Evolutionary conservation across 208 protist genomes (phyloP), one percentile per base, ranked within the genome.

Genomic region (Porcisia deanei): DNA sequence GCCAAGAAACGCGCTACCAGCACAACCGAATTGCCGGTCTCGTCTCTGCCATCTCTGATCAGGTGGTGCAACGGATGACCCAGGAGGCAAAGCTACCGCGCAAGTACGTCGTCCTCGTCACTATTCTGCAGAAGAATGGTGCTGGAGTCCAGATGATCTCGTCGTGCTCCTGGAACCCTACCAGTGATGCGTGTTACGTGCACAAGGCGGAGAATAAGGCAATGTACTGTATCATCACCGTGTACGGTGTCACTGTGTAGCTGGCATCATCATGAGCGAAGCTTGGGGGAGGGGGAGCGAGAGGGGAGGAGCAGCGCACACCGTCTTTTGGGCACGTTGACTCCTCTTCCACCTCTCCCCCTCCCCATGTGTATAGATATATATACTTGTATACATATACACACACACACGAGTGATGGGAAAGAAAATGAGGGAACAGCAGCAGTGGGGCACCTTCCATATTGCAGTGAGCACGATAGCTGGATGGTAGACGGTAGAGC

Each of bases 91-190:
- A 90, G 64, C 89, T 97, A 64, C 94, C 95, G 8, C 91, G 93
- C 72, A 98, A 98, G 82, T 98, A 98, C 76, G 85, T 98, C 45
- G 91, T 83, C 3, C 87, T 94, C 45, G 89, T 88, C 45, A 85
- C 91, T 14, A 89, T 98, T 41, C 73, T 97, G 73, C 92, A 98
- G 74, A 97, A 96, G 43, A 97, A 87, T 66, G 95, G 95, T 12
- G 91, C 94, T 1, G 97, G 97, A 7, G 75, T 97, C 65, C 83
- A 95, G 73, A 85, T 84, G n/a, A 77, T 93, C 43, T 93, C 91
- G 18, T 89, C 89, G 12, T 96, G 91, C 82, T 95, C 86, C 37
- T 98, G 97, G 95, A 96, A 98, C 79, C 82, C 90, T 18, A 73
- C 78, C 9, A 96, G 91, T 67, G 97, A 98, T 76, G 84, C 84